A percentile compares a stretch with the other conserved stretches of the same genome.
Conservation (phyloP, 169 alveolate genomes). For the Cystoisospora suis region DNA sequence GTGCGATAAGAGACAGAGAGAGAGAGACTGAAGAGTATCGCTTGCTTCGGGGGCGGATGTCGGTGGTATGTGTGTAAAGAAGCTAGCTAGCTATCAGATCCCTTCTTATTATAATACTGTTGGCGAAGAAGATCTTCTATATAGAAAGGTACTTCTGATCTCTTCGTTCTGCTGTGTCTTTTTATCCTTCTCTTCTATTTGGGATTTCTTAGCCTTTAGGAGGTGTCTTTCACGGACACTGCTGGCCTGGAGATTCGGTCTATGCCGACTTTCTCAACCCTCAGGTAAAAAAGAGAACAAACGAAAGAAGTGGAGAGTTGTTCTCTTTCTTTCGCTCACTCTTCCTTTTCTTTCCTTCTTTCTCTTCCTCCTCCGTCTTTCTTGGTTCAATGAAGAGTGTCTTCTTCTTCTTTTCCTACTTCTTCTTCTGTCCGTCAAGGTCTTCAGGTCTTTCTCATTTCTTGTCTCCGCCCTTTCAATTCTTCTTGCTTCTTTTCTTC, state of each 20-base stretch:
- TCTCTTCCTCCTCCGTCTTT: not conserved
- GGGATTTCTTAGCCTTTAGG: not conserved
- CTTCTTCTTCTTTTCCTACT: not conserved
- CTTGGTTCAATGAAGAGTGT: not conserved
- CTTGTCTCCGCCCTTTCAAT: not conserved
- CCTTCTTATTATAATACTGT: no score
- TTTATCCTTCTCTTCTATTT: not conserved
- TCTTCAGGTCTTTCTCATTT: not conserved
- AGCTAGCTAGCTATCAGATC: no score
- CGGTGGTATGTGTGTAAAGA: no score
- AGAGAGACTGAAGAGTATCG: no score
- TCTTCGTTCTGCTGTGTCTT: not conserved
- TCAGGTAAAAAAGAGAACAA: not conserved
- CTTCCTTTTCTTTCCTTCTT: not conserved
- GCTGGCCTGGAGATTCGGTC: conserved; percentile 21
- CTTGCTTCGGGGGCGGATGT: no score
- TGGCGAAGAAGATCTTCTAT: no score
- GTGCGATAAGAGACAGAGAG: not conserved
- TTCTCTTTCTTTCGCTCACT: not conserved
- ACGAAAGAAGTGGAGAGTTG: no score
- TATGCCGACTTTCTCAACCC: conserved; percentile 7
- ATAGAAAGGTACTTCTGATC: no score
- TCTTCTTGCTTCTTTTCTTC: not conserved
- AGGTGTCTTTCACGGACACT: conserved; percentile 10
- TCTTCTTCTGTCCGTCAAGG: not conserved